phyloP scores from a whole-genome alignment of 495 filamentous ascomycete genomes.

The Penicillium nucicola region DNA sequence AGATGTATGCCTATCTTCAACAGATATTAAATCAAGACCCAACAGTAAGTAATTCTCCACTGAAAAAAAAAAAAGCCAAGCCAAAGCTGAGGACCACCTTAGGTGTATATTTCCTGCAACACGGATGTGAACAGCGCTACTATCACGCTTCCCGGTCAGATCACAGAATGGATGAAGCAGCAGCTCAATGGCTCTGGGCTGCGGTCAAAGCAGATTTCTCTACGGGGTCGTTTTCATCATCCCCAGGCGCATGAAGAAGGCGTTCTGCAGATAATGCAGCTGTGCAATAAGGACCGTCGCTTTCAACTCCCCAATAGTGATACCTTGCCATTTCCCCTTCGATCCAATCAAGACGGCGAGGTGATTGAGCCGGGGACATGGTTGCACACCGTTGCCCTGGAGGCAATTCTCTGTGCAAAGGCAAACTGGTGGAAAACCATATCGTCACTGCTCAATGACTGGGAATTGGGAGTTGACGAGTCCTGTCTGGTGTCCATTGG shows the following conservation, averaged over 20 bases:
- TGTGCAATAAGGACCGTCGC: slow-evolving; percentile 11
- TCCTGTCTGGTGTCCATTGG: slow-evolving; percentile 7
- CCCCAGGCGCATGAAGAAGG: slow-evolving; percentile 10
- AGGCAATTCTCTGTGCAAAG: background rate
- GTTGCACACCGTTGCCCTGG: background rate
- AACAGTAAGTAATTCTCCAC: background rate
- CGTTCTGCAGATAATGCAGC: slow-evolving; percentile 9
- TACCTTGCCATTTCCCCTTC: slow-evolving; percentile 5
- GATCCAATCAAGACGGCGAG: slow-evolving; percentile 17
- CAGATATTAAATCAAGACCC: background rate
- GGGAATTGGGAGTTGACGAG: background rate
- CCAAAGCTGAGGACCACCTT: background rate
- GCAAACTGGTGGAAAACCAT: background rate
- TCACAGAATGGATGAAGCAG: background rate
- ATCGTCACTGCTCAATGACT: slow-evolving; percentile 1
- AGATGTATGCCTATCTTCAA: slow-evolving; percentile 1
- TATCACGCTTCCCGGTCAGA: slow-evolving; percentile 28
- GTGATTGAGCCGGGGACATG: background rate
- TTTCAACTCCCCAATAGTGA: slow-evolving; percentile 13
- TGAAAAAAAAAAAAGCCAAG: background rate
- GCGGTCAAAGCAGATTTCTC: slow-evolving; percentile 22
- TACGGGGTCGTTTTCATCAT: slow-evolving; percentile 39
- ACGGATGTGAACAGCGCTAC: slow-evolving; percentile 40
- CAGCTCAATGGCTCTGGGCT: slow-evolving; percentile 14
- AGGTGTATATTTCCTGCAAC: slow-evolving; percentile 45